Evolutionary conservation across 192 early-diverging fungal species (phyloP).

Genomic region (Chytriomyces hyalinus): DNA sequence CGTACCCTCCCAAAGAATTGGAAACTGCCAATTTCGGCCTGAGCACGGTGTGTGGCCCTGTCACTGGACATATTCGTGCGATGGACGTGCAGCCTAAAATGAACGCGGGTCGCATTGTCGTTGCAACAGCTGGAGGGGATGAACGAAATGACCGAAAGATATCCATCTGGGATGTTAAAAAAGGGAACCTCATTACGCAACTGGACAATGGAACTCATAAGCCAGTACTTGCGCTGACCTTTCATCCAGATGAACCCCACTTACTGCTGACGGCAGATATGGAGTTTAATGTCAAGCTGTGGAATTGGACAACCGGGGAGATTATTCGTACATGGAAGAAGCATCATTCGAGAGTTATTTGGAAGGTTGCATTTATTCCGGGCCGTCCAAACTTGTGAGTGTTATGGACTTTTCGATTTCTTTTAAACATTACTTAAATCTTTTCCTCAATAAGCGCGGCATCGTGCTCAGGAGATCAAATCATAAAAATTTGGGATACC

Average conservation of each 20-base stretch:
- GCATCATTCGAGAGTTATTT: conserved; percentile 58
- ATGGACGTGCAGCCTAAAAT: conserved; percentile 42
- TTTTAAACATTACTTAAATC: neutral
- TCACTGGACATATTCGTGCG: conserved; percentile 41
- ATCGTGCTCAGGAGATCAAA: conserved; percentile 63
- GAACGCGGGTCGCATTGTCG: conserved; percentile 42
- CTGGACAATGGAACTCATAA: conserved; percentile 61
- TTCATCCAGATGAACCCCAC: conserved; percentile 48
- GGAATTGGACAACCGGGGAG: conserved; percentile 52
- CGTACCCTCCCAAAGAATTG: conserved; percentile 37
- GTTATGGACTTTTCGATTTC: neutral
- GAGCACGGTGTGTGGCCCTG: conserved; percentile 49
- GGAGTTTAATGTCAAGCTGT: conserved; percentile 66
- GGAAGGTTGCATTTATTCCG: conserved; percentile 49
- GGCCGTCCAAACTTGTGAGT: conserved; percentile 46
- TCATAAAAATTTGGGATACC: conserved; percentile 59
- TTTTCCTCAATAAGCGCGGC: conserved; percentile 44
- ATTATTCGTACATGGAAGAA: conserved; percentile 55
- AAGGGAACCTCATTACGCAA: conserved; percentile 43
- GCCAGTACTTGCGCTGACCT: conserved; percentile 47
- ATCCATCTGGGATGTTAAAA: conserved; percentile 56
- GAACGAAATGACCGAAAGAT: conserved; percentile 54
- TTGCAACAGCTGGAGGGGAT: conserved; percentile 52
- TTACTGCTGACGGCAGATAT: conserved; percentile 57
- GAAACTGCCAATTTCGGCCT: conserved; percentile 52